phyloP scores from a whole-genome alignment of 371 early-diverging fungal species.

The Amoeboaphelidium protococcarum region DNA sequence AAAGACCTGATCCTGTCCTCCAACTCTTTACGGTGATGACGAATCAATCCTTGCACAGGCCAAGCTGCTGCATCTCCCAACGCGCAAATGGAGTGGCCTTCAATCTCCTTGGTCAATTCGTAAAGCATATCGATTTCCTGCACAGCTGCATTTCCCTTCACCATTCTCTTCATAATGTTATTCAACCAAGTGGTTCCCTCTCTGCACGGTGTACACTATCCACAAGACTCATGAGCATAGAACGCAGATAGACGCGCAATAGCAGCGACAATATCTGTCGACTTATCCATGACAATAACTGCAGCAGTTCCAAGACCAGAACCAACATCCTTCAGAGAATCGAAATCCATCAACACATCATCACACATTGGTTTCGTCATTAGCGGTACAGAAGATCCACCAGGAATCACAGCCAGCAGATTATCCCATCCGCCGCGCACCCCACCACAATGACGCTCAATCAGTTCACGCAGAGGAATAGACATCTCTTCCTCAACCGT shows the following conservation, averaged over 20 bases:
- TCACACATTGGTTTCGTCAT: conserved; percentile 63
- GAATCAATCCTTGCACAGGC: conserved; percentile 87
- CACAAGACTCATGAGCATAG: conserved; percentile 89
- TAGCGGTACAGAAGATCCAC: conserved; percentile 85
- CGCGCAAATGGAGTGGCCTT: conserved; percentile 94
- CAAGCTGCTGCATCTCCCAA: conserved; percentile 95
- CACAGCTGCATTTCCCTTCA: conserved; percentile 48
- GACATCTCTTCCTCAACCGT: conserved; percentile 96
- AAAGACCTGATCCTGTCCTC: conserved; percentile 72
- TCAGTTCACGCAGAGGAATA: conserved; percentile 71
- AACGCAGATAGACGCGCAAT: conserved; percentile 75
- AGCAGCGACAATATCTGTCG: conserved; percentile 65
- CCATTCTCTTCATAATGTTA: conserved; percentile 83
- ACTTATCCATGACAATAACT: conserved; percentile 93
- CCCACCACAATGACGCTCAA: conserved; percentile 91
- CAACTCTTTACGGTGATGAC: conserved; percentile 75
- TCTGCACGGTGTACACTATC: conserved; percentile 95
- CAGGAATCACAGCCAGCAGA: conserved; percentile 82
- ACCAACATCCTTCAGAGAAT: conserved; percentile 71
- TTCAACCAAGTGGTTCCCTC: conserved; percentile 82
- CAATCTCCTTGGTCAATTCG: conserved; percentile 80
- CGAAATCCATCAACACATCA: conserved; percentile 91
- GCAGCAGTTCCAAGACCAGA: conserved; percentile 87
- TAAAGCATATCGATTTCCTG: conserved; percentile 74
- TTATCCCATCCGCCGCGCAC: conserved; percentile 97